A percentile compares a stretch with the other conserved stretches of the same genome.
Conservation (phyloP, 768 basidiomycete species). For the Terana coerulea region DNA sequence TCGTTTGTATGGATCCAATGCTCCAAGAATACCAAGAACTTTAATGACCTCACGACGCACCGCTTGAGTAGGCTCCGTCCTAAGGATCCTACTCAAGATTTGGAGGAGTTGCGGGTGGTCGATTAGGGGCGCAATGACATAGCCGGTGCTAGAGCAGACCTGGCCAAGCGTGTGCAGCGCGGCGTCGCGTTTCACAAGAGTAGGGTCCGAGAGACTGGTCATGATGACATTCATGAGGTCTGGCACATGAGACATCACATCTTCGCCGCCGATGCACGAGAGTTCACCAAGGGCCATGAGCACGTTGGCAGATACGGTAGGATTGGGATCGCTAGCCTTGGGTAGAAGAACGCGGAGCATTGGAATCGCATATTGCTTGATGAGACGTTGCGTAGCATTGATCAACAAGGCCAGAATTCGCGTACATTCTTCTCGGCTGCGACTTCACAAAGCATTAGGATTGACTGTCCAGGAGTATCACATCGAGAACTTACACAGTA, state of each 20-base stretch:
- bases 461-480: not conserved
- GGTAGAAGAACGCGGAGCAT: constrained; percentile 90
- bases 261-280: constrained; percentile 90
- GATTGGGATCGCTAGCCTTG: constrained; percentile 83
- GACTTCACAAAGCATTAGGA: constrained; percentile 39
- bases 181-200: constrained; percentile 86
- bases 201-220: constrained; percentile 83
- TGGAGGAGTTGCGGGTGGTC: constrained; percentile 91
- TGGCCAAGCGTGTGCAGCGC: constrained; percentile 93
- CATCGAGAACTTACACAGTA: constrained; percentile 66
- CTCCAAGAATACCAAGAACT: constrained; percentile 93
- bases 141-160: constrained; percentile 92
- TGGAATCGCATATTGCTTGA: constrained; percentile 92
- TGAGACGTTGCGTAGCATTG: constrained; percentile 87
- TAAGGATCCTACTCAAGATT: constrained; percentile 77
- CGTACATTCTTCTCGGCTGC: constrained; percentile 89
- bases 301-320: constrained; percentile 88
- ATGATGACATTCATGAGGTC: constrained; percentile 91
- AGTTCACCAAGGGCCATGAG: constrained; percentile 94
- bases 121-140: constrained; percentile 86
- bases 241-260: constrained; percentile 76
- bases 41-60: constrained; percentile 89
- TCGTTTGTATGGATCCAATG: constrained; percentile 91
- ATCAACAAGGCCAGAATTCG: constrained; percentile 85
- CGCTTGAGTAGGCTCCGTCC: constrained; percentile 67